Conservation (phyloP, 495 filamentous ascomycete species). For the Penicillium bialowiezense region DNA sequence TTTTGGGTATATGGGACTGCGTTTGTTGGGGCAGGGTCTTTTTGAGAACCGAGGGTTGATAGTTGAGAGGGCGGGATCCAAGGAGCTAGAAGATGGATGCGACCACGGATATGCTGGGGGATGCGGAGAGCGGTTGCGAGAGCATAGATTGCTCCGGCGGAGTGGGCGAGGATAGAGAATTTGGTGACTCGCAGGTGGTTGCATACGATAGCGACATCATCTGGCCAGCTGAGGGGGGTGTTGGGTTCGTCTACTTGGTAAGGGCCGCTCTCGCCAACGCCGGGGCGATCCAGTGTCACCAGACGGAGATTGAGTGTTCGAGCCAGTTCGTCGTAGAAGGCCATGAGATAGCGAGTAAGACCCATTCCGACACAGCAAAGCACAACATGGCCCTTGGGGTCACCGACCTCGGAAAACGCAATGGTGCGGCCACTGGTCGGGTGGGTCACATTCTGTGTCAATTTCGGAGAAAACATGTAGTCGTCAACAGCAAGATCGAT, state of each 20-base stretch:
- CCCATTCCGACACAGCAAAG: conserved; percentile 99
- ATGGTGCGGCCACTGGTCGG: conserved; percentile 84
- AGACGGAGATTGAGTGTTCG: conserved; percentile 82
- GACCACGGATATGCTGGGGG: conserved; percentile 91
- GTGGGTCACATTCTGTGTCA: conserved; percentile 83
- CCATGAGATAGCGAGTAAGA: conserved; percentile 89
- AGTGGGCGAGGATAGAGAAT: conserved; percentile 97
- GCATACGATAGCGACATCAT: conserved; percentile 95
- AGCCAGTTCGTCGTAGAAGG: conserved; percentile 97
- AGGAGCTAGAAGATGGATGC: conserved; percentile 91
- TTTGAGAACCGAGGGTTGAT: conserved; percentile 72
- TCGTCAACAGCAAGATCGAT: conserved; percentile 82
- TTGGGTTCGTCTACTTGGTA: conserved; percentile 70
- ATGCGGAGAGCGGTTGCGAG: conserved; percentile 93
- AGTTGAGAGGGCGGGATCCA: conserved; percentile 99
- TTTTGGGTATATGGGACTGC: conserved; percentile 89
- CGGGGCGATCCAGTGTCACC: conserved; percentile 91
- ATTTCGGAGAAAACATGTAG: conserved; percentile 77
- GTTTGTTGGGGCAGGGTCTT: conserved; percentile 70
- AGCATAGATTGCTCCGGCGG: conserved; percentile 95
- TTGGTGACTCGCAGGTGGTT: conserved; percentile 89
- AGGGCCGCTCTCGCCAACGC: conserved; percentile 87
- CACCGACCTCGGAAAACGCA: conserved; percentile 95
- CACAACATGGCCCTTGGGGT: conserved; percentile 86
- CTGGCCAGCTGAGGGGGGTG: conserved; percentile 91